Evolutionary conservation across 345 rosid genomes (phyloP).

Genomic region (Barbarea vulgaris): DNA sequence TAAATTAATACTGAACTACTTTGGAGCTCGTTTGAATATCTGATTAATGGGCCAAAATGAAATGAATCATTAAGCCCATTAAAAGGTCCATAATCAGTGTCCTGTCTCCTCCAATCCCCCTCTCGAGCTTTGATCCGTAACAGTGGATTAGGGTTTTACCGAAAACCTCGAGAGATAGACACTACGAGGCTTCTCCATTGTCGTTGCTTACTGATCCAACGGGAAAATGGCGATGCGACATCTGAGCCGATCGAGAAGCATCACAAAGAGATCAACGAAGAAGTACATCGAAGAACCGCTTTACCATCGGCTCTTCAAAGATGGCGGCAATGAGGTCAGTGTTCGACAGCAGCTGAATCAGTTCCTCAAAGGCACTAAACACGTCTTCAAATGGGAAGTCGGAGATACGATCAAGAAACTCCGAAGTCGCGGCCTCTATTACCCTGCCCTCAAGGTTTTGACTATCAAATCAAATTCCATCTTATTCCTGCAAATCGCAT

Average conservation of each 20-base stretch:
- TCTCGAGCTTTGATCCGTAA: background rate
- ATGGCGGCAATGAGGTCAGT: conserved; percentile 67
- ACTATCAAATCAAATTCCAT: background rate
- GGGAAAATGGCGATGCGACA: conserved; percentile 58
- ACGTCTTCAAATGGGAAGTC: conserved; percentile 95
- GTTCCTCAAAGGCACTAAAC: conserved; percentile 82
- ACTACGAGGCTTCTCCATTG: background rate
- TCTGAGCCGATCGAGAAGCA: conserved; percentile 67
- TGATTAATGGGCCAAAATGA: conserved; percentile 9
- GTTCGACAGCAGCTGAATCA: conserved; percentile 73
- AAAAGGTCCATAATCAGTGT: background rate
- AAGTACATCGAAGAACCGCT: conserved; percentile 90
- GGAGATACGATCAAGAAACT: conserved; percentile 86
- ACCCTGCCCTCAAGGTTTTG: conserved; percentile 84
- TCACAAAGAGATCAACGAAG: conserved; percentile 70
- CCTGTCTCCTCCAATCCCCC: background rate
- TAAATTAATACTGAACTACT: too few relatives aligned
- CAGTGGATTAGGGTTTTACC: conserved; percentile 36
- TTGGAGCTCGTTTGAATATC: background rate
- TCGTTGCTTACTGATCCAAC: conserved; percentile 7
- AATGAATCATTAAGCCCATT: background rate
- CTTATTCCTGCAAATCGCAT: background rate
- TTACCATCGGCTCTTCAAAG: conserved; percentile 65
- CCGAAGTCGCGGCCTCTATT: conserved; percentile 68
- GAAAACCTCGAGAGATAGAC: background rate